phyloP scores from a whole-genome alignment of 1,139 yeast species.

The Candida freyschussii region DNA sequence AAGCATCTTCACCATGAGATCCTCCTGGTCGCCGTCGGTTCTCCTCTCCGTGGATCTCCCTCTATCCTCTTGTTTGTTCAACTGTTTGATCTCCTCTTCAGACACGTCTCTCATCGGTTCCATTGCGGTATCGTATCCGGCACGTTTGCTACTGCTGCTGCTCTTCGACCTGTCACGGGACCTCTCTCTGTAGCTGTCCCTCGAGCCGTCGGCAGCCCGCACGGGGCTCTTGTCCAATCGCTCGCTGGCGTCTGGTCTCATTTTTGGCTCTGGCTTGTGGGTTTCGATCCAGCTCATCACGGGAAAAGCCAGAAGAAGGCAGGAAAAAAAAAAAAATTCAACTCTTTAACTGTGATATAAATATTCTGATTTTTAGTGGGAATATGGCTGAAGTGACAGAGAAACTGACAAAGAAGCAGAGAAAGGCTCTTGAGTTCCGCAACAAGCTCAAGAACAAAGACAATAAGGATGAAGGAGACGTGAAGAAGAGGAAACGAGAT shows the following conservation, averaged over 20 bases:
- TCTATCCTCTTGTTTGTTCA: conserved; percentile 1
- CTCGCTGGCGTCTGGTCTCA: conserved; percentile 1
- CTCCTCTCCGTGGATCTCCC: conserved; percentile 4
- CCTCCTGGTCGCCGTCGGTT: conserved; percentile 14
- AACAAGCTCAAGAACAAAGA: conserved; percentile 35
- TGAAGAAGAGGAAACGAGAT: conserved; percentile 25
- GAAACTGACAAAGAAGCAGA: conserved; percentile 72
- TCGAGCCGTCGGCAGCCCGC: conserved; percentile 1
- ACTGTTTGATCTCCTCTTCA: conserved; percentile 2
- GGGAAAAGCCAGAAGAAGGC: no score
- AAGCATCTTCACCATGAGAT: conserved; percentile 42
- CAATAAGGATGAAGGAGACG: conserved; percentile 22
- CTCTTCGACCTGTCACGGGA: conserved; percentile 7
- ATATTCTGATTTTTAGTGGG: neutral
- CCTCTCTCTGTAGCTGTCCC: conserved; percentile 11
- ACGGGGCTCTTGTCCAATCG: conserved; percentile 8
- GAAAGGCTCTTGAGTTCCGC: conserved; percentile 71
- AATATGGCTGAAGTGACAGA: conserved; percentile 20
- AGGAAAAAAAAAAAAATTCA: no score
- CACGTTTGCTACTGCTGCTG: no score
- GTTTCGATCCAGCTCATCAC: conserved; percentile 1
- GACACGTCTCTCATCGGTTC: neutral
- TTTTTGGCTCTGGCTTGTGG: conserved; percentile 2
- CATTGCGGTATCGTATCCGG: neutral
- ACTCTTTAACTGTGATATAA: neutral